phyloP scores from a whole-genome alignment of 495 filamentous ascomycete genomes.

The Tuber calosporum region DNA sequence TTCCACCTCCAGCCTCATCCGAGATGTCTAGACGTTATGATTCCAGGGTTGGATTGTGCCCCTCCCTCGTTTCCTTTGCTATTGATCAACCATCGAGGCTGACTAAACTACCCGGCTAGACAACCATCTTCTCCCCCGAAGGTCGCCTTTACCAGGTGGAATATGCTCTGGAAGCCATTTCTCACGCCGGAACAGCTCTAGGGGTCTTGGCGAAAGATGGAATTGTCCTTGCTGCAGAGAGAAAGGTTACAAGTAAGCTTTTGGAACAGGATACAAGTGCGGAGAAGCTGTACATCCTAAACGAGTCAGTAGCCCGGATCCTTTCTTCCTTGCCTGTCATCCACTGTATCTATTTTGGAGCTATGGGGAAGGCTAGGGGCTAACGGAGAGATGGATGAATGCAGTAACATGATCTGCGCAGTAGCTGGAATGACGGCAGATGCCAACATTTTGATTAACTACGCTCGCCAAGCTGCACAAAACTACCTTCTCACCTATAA shows the following conservation, averaged over 20 bases:
- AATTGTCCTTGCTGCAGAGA: slow-evolving; percentile 96
- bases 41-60: slow-evolving; percentile 63
- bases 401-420: slow-evolving; percentile 98
- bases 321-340: slow-evolving; percentile 1
- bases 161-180: slow-evolving; percentile 98
- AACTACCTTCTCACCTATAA: slow-evolving; percentile 97
- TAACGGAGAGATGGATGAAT: neutral
- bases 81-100: slow-evolving; percentile 37
- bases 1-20: slow-evolving; percentile 14
- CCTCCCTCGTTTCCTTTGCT: slow-evolving; percentile 41
- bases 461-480: slow-evolving; percentile 92
- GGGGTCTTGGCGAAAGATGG: slow-evolving; percentile 96
- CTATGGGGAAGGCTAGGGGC: neutral
- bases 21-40: slow-evolving; percentile 97
- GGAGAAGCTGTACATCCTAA: slow-evolving; percentile 98
- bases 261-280: slow-evolving; percentile 98
- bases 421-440: slow-evolving; percentile 99
- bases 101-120: slow-evolving; percentile 54
- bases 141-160: slow-evolving; percentile 98
- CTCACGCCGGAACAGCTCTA: slow-evolving; percentile 92
- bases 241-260: slow-evolving; percentile 98
- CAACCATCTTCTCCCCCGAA: slow-evolving; percentile 99
- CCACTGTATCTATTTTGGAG: neutral
- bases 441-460: slow-evolving; percentile 99
- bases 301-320: slow-evolving; percentile 61